Conservation (phyloP, 257 asterid genomes). For the Cordia subcordata region DNA sequence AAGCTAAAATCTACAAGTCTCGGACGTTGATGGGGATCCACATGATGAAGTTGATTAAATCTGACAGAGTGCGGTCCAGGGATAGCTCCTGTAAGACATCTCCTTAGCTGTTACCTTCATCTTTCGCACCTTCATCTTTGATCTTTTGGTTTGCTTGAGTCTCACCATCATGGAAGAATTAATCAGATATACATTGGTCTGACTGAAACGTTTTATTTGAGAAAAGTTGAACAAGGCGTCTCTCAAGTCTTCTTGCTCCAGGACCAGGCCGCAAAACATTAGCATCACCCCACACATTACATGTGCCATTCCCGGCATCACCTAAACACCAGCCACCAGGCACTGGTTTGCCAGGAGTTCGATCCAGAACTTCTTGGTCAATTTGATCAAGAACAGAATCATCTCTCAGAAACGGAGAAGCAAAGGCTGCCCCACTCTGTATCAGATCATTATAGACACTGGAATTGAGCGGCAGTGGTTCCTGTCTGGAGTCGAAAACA, state of each 20-base stretch:
- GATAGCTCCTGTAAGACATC: neutral
- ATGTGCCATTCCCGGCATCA: constrained; percentile 30
- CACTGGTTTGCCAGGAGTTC: constrained; percentile 42
- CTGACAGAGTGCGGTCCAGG: neutral
- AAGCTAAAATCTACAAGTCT: neutral
- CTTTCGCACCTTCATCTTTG: neutral
- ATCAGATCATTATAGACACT: constrained; percentile 46
- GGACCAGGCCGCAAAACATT: constrained; percentile 70
- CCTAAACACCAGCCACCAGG: constrained; percentile 98
- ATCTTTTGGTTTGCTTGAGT: neutral
- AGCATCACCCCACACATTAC: constrained; percentile 82
- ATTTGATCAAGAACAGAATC: constrained; percentile 66
- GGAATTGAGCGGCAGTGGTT: constrained; percentile 41
- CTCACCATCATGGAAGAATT: neutral
- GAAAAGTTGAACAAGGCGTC: constrained; percentile 37
- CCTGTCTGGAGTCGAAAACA: constrained; percentile 39
- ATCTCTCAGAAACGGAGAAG: constrained; percentile 45
- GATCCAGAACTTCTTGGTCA: constrained; percentile 47
- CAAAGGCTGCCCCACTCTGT: constrained; percentile 76
- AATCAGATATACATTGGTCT: constrained; percentile 36
- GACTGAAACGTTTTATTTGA: constrained; percentile 31
- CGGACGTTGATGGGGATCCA: neutral
- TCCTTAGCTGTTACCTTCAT: neutral
- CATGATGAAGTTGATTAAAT: neutral
- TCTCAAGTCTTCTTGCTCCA: constrained; percentile 67